Evolutionary conservation across 2,329 filamentous ascomycete species (phyloP), one percentile per base, ranked within the genome.

Genomic region (Xylaria multiplex): DNA sequence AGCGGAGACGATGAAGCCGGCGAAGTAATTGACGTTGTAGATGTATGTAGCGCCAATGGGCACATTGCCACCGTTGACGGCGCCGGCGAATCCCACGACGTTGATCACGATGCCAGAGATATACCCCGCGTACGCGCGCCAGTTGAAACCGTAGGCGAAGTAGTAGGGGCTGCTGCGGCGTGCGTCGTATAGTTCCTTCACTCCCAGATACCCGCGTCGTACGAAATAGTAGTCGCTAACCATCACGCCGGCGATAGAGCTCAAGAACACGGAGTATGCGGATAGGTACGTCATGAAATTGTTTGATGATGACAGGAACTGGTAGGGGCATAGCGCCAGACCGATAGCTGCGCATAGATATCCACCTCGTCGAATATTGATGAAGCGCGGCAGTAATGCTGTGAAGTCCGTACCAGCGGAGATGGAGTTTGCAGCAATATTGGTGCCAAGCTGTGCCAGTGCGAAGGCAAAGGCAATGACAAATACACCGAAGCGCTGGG

Each of bases 261-360:
- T 94, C n/a, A 97, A 85, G 80, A 97, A 97, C 63, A 97, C 93
- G 2, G 91, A 93, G 82, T 97, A 97, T 1, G 94, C 91, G 0
- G 92, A 96, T 0, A 97, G 88, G 76, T 97, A 97, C 3, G 92
- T 96, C 0, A 92, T 96, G 81, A 97, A 97, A 79, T 90, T 89
- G 82, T 95, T 97, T 50, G 88, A 87, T 50, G 83, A 83, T 1
- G 86, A 88, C 8, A 97, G 86, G 0, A 97, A 85, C 66, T 92
- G 91, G 87, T 90, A 95, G 0, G 94, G 94, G 77, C 92, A 96
- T 87, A 97, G 96, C 68, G 89, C 91, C 13, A 97, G 83, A 61
- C 93, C 93, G 62, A 97, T 83, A 1, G 85, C 77, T 0, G 93
- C 93, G 75, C 93, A 96, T 69, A 97, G 86, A 77, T 96, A 97